Base-by-base conservation (phyloP, 768 basidiomycete genomes). In the Polyporus arcularius region DNA sequence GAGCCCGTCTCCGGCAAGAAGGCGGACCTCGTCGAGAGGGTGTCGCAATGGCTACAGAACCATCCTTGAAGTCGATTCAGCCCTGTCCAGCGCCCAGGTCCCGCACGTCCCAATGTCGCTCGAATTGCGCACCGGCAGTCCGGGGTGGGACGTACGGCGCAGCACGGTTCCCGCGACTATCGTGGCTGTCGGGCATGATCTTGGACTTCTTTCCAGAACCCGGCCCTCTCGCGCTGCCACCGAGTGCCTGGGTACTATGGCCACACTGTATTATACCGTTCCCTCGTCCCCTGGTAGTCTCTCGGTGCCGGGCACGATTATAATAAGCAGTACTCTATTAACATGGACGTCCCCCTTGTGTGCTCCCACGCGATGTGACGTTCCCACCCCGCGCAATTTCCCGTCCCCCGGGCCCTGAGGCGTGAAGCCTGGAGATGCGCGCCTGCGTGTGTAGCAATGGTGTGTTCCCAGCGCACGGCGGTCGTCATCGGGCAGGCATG, bases 1-100 rank as follows among this genome's bases (percentile, higher is more conserved):
- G 73, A 81, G 61, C 58, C 83, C 9, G 76, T 80, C 11, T 80
- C 85, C 21, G 92, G 92, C 1, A 90, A 82, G 73, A 94, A 94
- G 71, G 82, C 79, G 11, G 92, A 90, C 1, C 75, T 94, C 52
- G 60, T 89, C 9, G 85, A 88, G 59, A 83, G 90, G 14, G 81
- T 89, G 4, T 72, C 76, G 18, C 83, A 86, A 31, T 92, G 85
- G 84, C 71, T 92, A 57, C 78, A 82, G 26, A 70, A 67, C 50
- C 70, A 74, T 51, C 41, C 61, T 42, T 55, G 28, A 21, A 26
- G 26, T 15, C 28, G 21, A 48, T 48, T 18, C 46, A 26, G 21
- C 46, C 38, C 26, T 26, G 8, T 41, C 38, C 21, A 28, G 31
- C 12, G 50, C 32, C 14, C 50, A 51, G 30, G 50, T 16, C 50